These are phyloP conservation scores for Hortiboletus flavorubellus DNA, from an alignment of 768 basidiomycete species.

Conservation along the genomic window DNA sequence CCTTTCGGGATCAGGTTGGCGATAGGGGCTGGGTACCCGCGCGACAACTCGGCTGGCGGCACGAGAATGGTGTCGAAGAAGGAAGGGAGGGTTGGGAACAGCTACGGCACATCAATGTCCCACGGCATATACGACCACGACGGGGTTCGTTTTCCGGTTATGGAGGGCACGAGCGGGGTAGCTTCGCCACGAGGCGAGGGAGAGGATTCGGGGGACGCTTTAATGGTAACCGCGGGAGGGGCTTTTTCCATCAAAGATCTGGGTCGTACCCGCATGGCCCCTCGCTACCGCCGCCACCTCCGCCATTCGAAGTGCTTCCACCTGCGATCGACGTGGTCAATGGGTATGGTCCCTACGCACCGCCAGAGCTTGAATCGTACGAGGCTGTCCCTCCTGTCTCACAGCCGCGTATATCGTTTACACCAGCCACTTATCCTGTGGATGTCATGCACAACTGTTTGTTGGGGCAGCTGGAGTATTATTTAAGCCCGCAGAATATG, in stretches of 20 bases:
- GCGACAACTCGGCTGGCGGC: conserved; percentile 21
- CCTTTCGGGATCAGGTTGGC: conserved; percentile 9
- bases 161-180: conserved; percentile 32
- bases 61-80: conserved; percentile 27
- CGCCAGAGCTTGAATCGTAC: conserved; percentile 31
- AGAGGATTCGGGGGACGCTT: conserved; percentile 39
- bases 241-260: conserved; percentile 32
- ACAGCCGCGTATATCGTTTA: conserved; percentile 39
- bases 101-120: conserved; percentile 10
- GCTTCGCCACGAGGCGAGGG: conserved; percentile 30
- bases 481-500: conserved; percentile 87
- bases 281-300: conserved; percentile 3
- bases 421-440: conserved; percentile 49
- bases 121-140: conserved; percentile 26
- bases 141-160: conserved; percentile 35
- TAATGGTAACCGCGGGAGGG: conserved; percentile 35
- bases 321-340: conserved; percentile 21
- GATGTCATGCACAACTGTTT: conserved; percentile 68
- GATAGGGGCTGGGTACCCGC: conserved; percentile 19
- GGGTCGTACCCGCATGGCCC: conserved; percentile 33
- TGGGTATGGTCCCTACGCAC: conserved; percentile 33
- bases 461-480: conserved; percentile 87
- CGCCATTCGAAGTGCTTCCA: conserved; percentile 31
- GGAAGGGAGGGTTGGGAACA: conserved; percentile 24
- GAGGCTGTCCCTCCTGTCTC: conserved; percentile 21